A percentile compares a stretch with the other conserved stretches of the same genome.
Conservation (phyloP, 2,329 filamentous ascomycete genomes). For the Venturia carpophila region DNA sequence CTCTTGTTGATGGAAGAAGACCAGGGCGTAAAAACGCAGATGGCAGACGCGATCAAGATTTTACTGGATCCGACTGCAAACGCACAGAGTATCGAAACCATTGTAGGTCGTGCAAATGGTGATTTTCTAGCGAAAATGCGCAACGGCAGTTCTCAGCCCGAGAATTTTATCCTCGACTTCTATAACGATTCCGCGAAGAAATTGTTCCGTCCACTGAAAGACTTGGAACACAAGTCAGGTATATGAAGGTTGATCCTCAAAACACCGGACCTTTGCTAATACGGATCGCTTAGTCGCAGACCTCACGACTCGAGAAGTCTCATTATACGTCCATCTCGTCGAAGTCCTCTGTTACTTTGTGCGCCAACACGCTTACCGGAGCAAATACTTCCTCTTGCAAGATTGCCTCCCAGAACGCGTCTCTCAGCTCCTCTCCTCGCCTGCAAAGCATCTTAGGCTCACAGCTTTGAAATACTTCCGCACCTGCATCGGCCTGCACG, state of each 20-base stretch:
- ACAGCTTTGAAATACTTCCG: slow-evolving; percentile 92
- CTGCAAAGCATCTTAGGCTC: slow-evolving; percentile 87
- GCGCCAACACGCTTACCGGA: slow-evolving; percentile 76
- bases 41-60: slow-evolving; percentile 91
- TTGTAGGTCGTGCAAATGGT: slow-evolving; percentile 50
- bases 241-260: slow-evolving; percentile 26
- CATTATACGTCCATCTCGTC: slow-evolving; percentile 83
- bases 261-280: slow-evolving; percentile 15
- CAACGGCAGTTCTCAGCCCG: slow-evolving; percentile 56
- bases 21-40: slow-evolving; percentile 87
- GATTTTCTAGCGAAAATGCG: slow-evolving; percentile 61
- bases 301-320: slow-evolving; percentile 74
- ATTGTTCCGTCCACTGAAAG: slow-evolving; percentile 78
- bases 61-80: slow-evolving; percentile 67
- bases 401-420: slow-evolving; percentile 73
- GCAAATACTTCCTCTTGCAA: slow-evolving; percentile 78
- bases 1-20: slow-evolving; percentile 86
- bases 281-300: slow-evolving; percentile 47
- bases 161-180: slow-evolving; percentile 77
- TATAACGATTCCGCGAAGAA: slow-evolving; percentile 81
- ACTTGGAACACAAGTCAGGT: slow-evolving; percentile 59
- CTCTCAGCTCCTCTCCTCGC: slow-evolving; percentile 70
- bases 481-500: slow-evolving; percentile 72
- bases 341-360: slow-evolving; percentile 94
- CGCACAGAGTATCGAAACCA: slow-evolving; percentile 51